Evolutionary conservation across 2,329 filamentous ascomycete genomes (phyloP).

Genomic region (Phyllosticta capitalensis): DNA sequence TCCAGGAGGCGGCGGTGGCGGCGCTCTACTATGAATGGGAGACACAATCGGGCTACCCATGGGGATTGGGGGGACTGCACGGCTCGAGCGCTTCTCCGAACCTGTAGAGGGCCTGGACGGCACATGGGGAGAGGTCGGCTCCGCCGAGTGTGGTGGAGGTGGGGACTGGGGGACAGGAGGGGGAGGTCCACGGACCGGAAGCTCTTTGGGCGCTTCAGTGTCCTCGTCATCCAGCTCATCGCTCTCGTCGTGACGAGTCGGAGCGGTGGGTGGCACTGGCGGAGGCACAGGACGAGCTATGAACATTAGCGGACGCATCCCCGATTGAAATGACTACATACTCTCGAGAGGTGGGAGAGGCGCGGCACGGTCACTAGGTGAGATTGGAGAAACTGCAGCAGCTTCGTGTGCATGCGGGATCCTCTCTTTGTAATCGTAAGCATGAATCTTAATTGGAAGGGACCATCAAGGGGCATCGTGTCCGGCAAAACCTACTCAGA

Average conservation of each 20-base stretch:
- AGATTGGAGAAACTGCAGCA: slow-evolving; percentile 8
- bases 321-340: slow-evolving; percentile 15
- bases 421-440: slow-evolving; percentile 20
- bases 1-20: slow-evolving; percentile 39
- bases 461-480: background rate
- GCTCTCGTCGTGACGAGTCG: slow-evolving; percentile 52
- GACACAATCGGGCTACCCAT: slow-evolving; percentile 26
- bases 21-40: slow-evolving; percentile 30
- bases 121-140: background rate
- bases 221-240: slow-evolving; percentile 87
- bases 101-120: slow-evolving; percentile 19
- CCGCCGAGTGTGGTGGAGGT: slow-evolving; percentile 17
- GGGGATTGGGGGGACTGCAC: slow-evolving; percentile 48
- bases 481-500: slow-evolving; percentile 24
- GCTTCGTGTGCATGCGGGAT: background rate
- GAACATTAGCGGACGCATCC: slow-evolving; percentile 3
- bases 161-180: slow-evolving; percentile 25
- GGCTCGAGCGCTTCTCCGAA: slow-evolving; percentile 27
- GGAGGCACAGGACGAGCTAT: slow-evolving; percentile 55
- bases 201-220: slow-evolving; percentile 20
- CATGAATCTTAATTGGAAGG: background rate
- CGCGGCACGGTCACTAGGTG: slow-evolving; percentile 18
- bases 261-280: slow-evolving; percentile 37
- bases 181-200: slow-evolving; percentile 24
- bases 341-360: slow-evolving; percentile 27